Percentiles rank a stretch among this genome's conserved stretches.
These are phyloP conservation scores for Elsinoe ampelina DNA, from an alignment of 2,329 filamentous ascomycete species.

Conservation along the genomic window DNA sequence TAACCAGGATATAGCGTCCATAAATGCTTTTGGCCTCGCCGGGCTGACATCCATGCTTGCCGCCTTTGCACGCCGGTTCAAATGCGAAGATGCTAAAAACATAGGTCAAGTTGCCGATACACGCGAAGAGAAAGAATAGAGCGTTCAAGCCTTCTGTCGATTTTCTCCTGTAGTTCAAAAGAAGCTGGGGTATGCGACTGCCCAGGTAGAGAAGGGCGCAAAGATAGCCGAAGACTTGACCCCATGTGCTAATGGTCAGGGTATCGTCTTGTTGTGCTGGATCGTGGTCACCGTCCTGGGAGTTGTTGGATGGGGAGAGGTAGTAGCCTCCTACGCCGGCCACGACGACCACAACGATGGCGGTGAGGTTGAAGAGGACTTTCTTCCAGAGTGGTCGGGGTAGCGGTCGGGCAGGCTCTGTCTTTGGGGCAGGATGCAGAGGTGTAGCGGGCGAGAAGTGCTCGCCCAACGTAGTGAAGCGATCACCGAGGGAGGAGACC, in stretches of 20 bases:
- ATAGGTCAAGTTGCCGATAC: conserved; percentile 88
- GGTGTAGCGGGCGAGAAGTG: conserved; percentile 78
- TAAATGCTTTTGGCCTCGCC: conserved; percentile 63
- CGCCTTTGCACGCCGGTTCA: conserved; percentile 56
- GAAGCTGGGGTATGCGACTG: conserved; percentile 77
- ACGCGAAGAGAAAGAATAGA: conserved; percentile 94
- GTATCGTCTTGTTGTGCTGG: conserved; percentile 36
- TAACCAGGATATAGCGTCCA: conserved; percentile 74
- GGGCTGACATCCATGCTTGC: conserved; percentile 43
- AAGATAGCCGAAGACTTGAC: conserved; percentile 88
- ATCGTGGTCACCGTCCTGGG: conserved; percentile 18
- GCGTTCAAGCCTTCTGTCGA: conserved; percentile 88
- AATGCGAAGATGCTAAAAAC: conserved; percentile 88
- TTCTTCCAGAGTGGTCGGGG: conserved; percentile 37
- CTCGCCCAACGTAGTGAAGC: conserved; percentile 48
- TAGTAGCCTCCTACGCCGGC: conserved; percentile 84
- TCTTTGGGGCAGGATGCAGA: conserved; percentile 48
- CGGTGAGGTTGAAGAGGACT: conserved; percentile 62
- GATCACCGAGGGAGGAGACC: conserved; percentile 36
- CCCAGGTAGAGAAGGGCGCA: conserved; percentile 85
- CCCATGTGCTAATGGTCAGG: conserved; percentile 62
- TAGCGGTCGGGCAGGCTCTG: conserved; percentile 28
- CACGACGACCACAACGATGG: conserved; percentile 70
- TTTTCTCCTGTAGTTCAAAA: conserved; percentile 87
- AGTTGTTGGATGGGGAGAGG: conserved; percentile 46